A percentile compares a stretch with the other conserved stretches of the same genome.
These are phyloP conservation scores for Cryphonectria radicalis DNA, from an alignment of 2,329 filamentous ascomycete species.

Conservation along the genomic window DNA sequence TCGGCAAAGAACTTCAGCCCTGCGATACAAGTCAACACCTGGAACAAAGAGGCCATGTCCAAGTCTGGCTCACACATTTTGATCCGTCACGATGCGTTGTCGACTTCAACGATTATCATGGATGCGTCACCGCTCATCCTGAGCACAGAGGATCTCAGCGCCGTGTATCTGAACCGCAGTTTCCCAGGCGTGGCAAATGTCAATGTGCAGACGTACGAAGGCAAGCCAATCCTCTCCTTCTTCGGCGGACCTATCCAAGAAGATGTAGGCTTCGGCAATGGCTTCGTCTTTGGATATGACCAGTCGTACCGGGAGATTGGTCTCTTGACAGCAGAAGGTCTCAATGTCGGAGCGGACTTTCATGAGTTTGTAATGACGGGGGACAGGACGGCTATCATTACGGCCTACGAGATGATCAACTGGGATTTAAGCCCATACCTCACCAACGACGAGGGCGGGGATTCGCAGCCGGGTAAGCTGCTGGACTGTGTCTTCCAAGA, in stretches of 20 bases:
- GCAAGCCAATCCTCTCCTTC: conserved; percentile 31
- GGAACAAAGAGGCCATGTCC: conserved; percentile 34
- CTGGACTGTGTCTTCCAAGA: conserved; percentile 46
- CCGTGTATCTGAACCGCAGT: conserved; percentile 43
- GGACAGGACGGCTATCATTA: conserved; percentile 45
- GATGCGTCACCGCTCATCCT: conserved; percentile 42
- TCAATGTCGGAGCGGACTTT: conserved; percentile 17
- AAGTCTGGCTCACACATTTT: conserved; percentile 41
- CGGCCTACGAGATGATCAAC: conserved; percentile 37
- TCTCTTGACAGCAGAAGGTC: conserved; percentile 10
- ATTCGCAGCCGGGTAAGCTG: conserved; percentile 37
- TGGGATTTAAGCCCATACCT: conserved; percentile 33
- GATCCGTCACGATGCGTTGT: conserved; percentile 33
- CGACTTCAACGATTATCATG: not conserved
- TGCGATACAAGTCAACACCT: conserved; percentile 41
- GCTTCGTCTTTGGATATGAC: conserved; percentile 18
- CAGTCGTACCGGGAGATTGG: conserved; percentile 21
- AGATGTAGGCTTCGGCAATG: conserved; percentile 10
- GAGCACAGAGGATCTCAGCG: conserved; percentile 41
- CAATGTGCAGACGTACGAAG: conserved; percentile 33
- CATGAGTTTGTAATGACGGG: conserved; percentile 48
- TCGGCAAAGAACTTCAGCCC: conserved; percentile 41
- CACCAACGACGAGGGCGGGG: conserved; percentile 22
- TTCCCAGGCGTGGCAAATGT: conserved; percentile 34
- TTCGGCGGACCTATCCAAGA: conserved; percentile 28